A percentile compares a stretch with the other conserved stretches of the same genome.
phyloP scores from a whole-genome alignment of 805 yeast species.

The Saccharomycopsis selenospora region DNA sequence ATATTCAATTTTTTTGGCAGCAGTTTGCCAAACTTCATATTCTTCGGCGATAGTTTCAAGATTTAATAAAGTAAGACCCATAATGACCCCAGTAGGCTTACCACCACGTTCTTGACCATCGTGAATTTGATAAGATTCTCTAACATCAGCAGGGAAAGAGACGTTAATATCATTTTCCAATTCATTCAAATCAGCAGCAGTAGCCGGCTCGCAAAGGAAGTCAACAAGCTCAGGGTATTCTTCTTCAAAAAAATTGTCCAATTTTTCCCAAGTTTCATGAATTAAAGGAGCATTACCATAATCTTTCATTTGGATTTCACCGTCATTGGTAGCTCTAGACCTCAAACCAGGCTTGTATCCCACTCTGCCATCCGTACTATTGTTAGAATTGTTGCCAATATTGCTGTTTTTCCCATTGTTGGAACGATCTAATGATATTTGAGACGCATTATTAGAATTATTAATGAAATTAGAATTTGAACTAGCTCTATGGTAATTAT shows the following conservation, averaged over 20 bases:
- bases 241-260: constrained; percentile 31
- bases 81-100: constrained; percentile 57
- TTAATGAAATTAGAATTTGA: constrained; percentile 10
- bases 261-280: constrained; percentile 20
- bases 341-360: constrained; percentile 18
- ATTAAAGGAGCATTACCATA: constrained; percentile 16
- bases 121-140: constrained; percentile 72
- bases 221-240: constrained; percentile 79
- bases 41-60: constrained; percentile 74
- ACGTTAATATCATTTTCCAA: constrained; percentile 78
- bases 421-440: constrained; percentile 3
- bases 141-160: constrained; percentile 70
- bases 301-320: constrained; percentile 19
- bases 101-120: constrained; percentile 86
- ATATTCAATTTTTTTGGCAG: constrained; percentile 40
- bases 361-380: not conserved
- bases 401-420: not conserved
- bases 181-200: constrained; percentile 70
- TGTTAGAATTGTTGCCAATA: not conserved
- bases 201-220: constrained; percentile 71
- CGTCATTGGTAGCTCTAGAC: constrained; percentile 11
- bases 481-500: constrained; percentile 13
- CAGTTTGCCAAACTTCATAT: constrained; percentile 80
- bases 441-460: constrained; percentile 8
- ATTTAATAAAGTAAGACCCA: constrained; percentile 74